These are phyloP conservation scores for Themeda triandra DNA, from an alignment of 176 grass and related monocot species.

Conservation along the genomic window DNA sequence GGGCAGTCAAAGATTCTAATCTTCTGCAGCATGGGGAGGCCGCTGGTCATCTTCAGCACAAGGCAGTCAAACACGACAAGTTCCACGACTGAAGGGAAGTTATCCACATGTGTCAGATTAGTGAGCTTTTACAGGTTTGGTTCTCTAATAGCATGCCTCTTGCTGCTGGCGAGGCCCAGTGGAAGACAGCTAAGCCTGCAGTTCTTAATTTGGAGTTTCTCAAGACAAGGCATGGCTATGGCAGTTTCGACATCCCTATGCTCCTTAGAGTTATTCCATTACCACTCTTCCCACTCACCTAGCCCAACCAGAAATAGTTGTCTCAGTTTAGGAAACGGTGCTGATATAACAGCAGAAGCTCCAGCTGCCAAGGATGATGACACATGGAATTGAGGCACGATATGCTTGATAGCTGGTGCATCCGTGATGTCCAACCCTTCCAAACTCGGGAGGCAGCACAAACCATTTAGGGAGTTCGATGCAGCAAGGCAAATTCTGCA, in stretches of 20 bases:
- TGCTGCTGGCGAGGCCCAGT: neutral
- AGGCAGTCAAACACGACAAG: neutral
- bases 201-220: rapidly evolving
- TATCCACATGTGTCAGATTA: neutral
- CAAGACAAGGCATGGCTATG: constrained; percentile 1
- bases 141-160: neutral
- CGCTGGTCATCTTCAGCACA: neutral
- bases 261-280: neutral
- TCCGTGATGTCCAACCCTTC: rapidly evolving
- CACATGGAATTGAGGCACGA: neutral
- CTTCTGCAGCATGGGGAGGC: neutral
- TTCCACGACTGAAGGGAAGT: neutral
- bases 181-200: neutral
- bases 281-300: constrained; percentile 14
- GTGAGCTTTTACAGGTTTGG: neutral
- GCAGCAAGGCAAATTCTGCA: neutral
- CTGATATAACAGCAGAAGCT: neutral
- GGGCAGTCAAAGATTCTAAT: neutral
- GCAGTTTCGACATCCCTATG: neutral
- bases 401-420: neutral
- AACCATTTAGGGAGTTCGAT: neutral
- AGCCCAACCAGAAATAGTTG: rapidly evolving
- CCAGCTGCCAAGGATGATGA: neutral
- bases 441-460: neutral
- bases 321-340: neutral